These are phyloP conservation scores for Aspergillus hortae DNA, from an alignment of 2,329 filamentous ascomycete genomes.

Conservation along the genomic window DNA sequence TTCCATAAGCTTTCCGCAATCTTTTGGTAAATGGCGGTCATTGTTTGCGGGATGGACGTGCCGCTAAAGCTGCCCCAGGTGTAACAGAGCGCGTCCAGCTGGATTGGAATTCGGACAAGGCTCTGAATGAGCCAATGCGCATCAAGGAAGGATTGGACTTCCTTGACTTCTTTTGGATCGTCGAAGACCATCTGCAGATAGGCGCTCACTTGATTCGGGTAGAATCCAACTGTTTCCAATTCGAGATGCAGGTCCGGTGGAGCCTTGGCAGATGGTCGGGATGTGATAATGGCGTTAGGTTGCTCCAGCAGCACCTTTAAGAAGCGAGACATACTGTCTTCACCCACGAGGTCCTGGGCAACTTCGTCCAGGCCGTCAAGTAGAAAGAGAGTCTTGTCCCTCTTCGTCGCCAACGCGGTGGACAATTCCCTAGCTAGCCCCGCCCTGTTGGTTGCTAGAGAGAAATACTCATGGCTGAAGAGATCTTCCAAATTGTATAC, in stretches of 20 bases:
- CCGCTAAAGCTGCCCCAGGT: background rate
- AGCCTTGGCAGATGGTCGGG: slow-evolving; percentile 29
- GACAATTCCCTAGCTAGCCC: background rate
- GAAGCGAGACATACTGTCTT: no score
- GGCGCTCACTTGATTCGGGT: background rate
- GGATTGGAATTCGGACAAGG: slow-evolving; percentile 44
- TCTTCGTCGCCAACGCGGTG: no score
- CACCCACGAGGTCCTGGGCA: no score
- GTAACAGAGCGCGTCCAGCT: slow-evolving; percentile 44
- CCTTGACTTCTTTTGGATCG: slow-evolving; percentile 15
- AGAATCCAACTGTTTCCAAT: background rate
- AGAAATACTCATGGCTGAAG: background rate
- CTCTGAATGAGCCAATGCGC: slow-evolving; percentile 29
- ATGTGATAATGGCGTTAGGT: slow-evolving; percentile 31
- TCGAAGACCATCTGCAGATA: slow-evolving; percentile 7
- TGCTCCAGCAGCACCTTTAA: no score
- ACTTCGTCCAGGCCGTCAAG: no score
- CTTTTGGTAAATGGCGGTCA: slow-evolving; percentile 29
- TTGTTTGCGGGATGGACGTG: slow-evolving; percentile 24
- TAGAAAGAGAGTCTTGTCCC: no score
- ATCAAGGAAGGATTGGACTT: slow-evolving; percentile 26
- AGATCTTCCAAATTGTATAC: background rate
- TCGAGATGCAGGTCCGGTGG: slow-evolving; percentile 3
- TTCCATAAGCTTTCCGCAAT: slow-evolving; percentile 38
- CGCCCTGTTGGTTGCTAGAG: background rate